A percentile compares a stretch with the other conserved stretches of the same genome.
phyloP scores from a whole-genome alignment of 75 land plant species.

The Pinus taeda region DNA sequence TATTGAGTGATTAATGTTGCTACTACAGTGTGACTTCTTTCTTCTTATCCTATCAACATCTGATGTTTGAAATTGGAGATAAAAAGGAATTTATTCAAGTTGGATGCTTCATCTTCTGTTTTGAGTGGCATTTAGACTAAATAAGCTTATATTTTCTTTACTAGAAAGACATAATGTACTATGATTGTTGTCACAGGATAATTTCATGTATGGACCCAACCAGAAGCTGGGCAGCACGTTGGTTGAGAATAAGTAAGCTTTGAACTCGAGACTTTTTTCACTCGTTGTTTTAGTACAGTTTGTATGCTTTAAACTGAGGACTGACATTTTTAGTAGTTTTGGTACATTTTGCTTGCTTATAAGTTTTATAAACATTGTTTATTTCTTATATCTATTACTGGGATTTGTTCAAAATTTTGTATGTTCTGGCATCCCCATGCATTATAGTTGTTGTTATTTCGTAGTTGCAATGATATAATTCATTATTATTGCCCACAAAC shows the following conservation, averaged over 20 bases:
- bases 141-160: background rate
- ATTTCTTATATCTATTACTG: background rate
- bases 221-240: constrained; percentile 98
- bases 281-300: background rate
- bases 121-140: background rate
- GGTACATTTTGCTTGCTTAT: background rate
- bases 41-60: background rate
- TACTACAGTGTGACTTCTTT: background rate
- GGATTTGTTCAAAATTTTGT: background rate
- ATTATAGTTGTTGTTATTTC: background rate
- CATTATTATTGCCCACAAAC: background rate
- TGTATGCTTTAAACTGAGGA: background rate
- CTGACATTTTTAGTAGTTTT: too few relatives aligned
- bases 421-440: background rate
- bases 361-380: background rate
- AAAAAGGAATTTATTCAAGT: background rate
- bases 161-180: background rate
- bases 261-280: background rate
- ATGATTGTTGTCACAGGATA: constrained; percentile 44
- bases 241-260: constrained; percentile 85
- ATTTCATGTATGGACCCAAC: constrained; percentile 92
- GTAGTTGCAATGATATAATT: too few relatives aligned
- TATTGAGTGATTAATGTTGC: background rate
- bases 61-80: background rate
- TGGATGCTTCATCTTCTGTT: background rate